A percentile compares a stretch with the other conserved stretches of the same genome.
Conservation (phyloP, 805 yeast genomes). For the Grigorovia transvaalensis region DNA sequence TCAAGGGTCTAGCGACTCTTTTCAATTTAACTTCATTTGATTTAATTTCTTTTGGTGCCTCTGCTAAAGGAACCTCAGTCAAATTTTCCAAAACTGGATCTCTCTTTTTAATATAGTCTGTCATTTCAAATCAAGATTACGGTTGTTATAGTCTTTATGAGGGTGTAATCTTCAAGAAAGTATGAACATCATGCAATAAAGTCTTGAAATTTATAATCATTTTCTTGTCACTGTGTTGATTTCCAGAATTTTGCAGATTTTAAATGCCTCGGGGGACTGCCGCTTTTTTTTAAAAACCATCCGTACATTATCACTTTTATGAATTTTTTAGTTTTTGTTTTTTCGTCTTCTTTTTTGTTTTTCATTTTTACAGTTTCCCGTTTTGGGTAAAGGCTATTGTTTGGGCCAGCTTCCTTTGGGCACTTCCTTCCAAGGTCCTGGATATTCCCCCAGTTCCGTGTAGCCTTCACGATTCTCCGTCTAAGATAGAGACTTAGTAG, state of each 20-base stretch:
- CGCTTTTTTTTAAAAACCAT: not conserved
- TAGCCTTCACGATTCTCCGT: not conserved
- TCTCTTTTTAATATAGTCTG: constrained; percentile 10
- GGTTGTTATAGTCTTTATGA: not conserved
- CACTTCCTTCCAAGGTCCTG: too few relatives aligned
- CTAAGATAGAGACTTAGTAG: not conserved
- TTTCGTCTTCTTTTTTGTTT: not conserved
- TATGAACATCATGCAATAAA: too few relatives aligned
- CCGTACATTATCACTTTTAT: not conserved
- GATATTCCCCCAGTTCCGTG: not conserved
- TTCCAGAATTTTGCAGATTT: not conserved
- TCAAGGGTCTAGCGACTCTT: constrained; percentile 37
- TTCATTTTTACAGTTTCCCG: too few relatives aligned
- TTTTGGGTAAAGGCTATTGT: too few relatives aligned
- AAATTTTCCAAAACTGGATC: constrained; percentile 16
- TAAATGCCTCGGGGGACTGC: not conserved
- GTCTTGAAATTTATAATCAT: not conserved
- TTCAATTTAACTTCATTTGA: constrained; percentile 17
- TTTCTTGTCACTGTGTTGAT: not conserved
- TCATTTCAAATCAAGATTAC: constrained; percentile 2
- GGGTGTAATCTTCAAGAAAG: too few relatives aligned
- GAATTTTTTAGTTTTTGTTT: not conserved
- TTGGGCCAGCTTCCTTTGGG: too few relatives aligned
- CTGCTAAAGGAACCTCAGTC: constrained; percentile 10
- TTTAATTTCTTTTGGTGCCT: constrained; percentile 21